These are phyloP conservation scores for Rusavskia elegans DNA, from an alignment of 495 filamentous ascomycete genomes.

Conservation along the genomic window DNA sequence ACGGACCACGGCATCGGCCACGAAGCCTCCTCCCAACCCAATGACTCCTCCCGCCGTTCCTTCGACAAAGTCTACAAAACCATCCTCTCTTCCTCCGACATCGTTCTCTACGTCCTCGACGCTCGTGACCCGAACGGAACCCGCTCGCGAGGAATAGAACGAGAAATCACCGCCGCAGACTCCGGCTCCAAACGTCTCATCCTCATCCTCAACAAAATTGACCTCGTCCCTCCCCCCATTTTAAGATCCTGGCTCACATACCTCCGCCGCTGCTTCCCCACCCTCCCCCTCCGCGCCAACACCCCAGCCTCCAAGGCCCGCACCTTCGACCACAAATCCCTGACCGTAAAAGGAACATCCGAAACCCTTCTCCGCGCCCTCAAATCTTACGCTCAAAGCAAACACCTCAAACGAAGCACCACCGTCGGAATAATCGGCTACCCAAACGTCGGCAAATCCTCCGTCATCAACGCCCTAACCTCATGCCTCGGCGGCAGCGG, in stretches of 20 bases:
- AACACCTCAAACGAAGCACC: conserved; percentile 74
- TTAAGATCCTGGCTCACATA: conserved; percentile 73
- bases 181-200: conserved; percentile 76
- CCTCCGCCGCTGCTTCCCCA: conserved; percentile 82
- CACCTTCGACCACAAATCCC: conserved; percentile 79
- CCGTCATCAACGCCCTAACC: conserved; percentile 87
- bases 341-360: conserved; percentile 76
- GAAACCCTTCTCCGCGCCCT: conserved; percentile 77
- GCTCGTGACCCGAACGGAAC: conserved; percentile 87
- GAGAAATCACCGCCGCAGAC: conserved; percentile 72
- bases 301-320: conserved; percentile 71
- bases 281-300: conserved; percentile 77
- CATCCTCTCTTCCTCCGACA: conserved; percentile 78
- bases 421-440: conserved; percentile 92
- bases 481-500: conserved; percentile 52
- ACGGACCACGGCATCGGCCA: conserved; percentile 38
- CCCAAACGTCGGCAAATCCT: conserved; percentile 94
- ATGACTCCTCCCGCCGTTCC: conserved; percentile 61
- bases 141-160: conserved; percentile 77
- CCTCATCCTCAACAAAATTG: conserved; percentile 93
- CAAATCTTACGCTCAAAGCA: conserved; percentile 73
- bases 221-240: conserved; percentile 68
- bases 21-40: conserved; percentile 18
- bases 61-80: conserved; percentile 95
- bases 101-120: conserved; percentile 87